These are phyloP conservation scores for Fusarium scirpi DNA, from an alignment of 2,329 filamentous ascomycete species.

Conservation along the genomic window DNA sequence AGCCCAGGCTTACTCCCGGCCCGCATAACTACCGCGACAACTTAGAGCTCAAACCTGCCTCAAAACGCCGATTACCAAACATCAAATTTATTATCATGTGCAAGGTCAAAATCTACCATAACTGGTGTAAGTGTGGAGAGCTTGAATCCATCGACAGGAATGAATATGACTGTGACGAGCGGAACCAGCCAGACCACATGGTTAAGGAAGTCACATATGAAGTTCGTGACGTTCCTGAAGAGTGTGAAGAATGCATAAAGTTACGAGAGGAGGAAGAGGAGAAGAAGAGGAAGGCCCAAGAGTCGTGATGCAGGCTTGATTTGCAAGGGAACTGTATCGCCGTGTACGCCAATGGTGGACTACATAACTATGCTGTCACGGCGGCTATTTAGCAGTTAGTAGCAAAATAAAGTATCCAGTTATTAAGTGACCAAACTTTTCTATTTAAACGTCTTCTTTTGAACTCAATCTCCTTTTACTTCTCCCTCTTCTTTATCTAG, in stretches of 20 bases:
- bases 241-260: not conserved
- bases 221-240: not conserved
- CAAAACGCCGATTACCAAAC: rapidly evolving
- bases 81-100: not conserved
- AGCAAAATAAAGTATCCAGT: not conserved
- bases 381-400: not conserved
- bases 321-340: no score
- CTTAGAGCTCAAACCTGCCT: not conserved
- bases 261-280: not conserved
- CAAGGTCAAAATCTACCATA: not conserved
- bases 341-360: not conserved
- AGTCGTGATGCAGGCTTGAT: not conserved
- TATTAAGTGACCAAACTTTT: not conserved
- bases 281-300: not conserved
- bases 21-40: no score
- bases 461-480: rapidly evolving
- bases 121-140: not conserved
- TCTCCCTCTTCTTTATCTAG: not conserved
- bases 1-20: rapidly evolving
- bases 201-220: not conserved
- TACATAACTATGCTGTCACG: not conserved
- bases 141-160: not conserved
- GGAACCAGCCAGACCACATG: not conserved
- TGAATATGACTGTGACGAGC: not conserved
- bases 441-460: not conserved